Conservation (phyloP, 1,139 yeast genomes). For the Yamadazyma taylorii region DNA sequence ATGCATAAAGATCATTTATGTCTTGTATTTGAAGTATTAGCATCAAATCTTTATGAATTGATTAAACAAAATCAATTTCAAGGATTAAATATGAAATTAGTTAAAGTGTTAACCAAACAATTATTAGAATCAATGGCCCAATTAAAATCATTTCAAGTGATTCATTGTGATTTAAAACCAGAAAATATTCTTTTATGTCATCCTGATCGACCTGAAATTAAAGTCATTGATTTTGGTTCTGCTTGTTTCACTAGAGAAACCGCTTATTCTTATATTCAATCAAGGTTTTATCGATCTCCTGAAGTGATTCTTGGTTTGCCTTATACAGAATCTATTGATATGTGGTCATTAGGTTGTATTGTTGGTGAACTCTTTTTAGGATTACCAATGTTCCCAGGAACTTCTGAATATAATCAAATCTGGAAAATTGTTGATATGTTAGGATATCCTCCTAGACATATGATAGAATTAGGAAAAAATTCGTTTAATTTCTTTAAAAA, state of each 20-base stretch:
- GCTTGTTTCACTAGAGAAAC: constrained; percentile 94
- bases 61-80: constrained; percentile 92
- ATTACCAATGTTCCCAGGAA: constrained; percentile 91
- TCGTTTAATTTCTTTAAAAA: constrained; percentile 68
- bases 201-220: constrained; percentile 84
- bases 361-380: constrained; percentile 93
- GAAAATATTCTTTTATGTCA: constrained; percentile 84
- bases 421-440: constrained; percentile 79
- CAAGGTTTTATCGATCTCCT: constrained; percentile 93
- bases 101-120: constrained; percentile 76
- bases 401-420: constrained; percentile 89
- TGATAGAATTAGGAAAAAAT: constrained; percentile 94
- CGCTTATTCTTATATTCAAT: constrained; percentile 90
- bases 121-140: constrained; percentile 77
- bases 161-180: constrained; percentile 96
- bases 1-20: constrained; percentile 92
- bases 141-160: constrained; percentile 78
- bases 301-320: constrained; percentile 92
- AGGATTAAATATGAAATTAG: constrained; percentile 81
- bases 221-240: constrained; percentile 94
- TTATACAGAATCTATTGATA: constrained; percentile 87
- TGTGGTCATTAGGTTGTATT: constrained; percentile 98
- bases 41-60: constrained; percentile 86
- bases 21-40: constrained; percentile 84
- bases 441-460: constrained; percentile 91